Conservation (phyloP, 148 eudicot genomes). For the Dianthus caryophyllus region DNA sequence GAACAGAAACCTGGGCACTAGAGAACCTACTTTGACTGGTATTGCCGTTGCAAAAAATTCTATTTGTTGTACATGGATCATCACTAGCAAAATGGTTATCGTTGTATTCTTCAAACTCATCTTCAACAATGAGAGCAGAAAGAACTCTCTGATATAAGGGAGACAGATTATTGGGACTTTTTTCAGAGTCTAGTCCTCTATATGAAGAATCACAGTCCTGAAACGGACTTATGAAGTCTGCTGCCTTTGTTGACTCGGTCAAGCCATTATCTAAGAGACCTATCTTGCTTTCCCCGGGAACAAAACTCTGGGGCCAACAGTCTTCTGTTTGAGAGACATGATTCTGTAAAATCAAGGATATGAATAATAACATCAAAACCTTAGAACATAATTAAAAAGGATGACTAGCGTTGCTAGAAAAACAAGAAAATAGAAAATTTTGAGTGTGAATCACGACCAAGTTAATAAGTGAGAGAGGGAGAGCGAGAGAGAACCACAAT, state of each 20-base stretch:
- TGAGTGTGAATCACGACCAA: no score
- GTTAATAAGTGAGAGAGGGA: no score
- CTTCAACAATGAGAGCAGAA: slow-evolving; percentile 82
- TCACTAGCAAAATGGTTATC: slow-evolving; percentile 37
- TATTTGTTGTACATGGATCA: slow-evolving; percentile 32
- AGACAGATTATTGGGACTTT: slow-evolving; percentile 28
- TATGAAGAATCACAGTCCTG: slow-evolving; percentile 37
- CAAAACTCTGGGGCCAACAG: slow-evolving; percentile 27
- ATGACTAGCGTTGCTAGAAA: neutral
- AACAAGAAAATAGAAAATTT: no score
- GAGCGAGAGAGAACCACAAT: no score
- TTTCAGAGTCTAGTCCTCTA: slow-evolving; percentile 39
- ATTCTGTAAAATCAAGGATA: slow-evolving; percentile 38
- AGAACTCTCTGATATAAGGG: slow-evolving; percentile 80
- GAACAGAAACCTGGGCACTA: slow-evolving; percentile 29
- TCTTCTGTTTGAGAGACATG: slow-evolving; percentile 34
- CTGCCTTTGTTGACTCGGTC: slow-evolving; percentile 34
- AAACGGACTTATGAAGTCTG: slow-evolving; percentile 37
- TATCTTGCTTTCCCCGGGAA: slow-evolving; percentile 32
- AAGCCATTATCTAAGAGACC: slow-evolving; percentile 33
- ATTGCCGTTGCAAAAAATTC: slow-evolving; percentile 54
- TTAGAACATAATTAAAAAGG: neutral
- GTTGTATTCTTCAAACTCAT: slow-evolving; percentile 65
- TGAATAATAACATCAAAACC: neutral
- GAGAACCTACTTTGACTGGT: slow-evolving; percentile 35